Evolutionary conservation across 108 stramenopile genomes (phyloP).

Genomic region (Pseudonitzschia pungens): DNA sequence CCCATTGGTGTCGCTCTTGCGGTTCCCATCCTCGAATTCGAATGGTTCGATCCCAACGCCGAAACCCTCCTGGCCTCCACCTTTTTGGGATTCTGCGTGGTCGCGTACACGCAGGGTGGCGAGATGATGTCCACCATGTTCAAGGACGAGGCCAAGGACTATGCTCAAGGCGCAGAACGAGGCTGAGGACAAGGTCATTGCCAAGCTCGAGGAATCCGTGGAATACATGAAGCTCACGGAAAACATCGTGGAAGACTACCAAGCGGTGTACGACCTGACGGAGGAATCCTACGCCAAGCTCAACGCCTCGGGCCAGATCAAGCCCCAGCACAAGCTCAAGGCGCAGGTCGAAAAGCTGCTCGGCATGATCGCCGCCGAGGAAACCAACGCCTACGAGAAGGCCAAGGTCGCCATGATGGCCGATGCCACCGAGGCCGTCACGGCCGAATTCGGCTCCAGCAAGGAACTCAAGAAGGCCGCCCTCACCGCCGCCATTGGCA

Average conservation of each 20-base stretch:
- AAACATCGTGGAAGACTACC: constrained; percentile 71
- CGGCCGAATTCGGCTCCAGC: constrained; percentile 54
- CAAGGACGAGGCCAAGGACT: constrained; percentile 65
- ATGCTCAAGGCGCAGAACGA: constrained; percentile 79
- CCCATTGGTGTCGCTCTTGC: constrained; percentile 77
- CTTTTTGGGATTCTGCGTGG: constrained; percentile 79
- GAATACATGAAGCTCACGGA: constrained; percentile 74
- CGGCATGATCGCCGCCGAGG: constrained; percentile 72
- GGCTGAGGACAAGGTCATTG: constrained; percentile 79
- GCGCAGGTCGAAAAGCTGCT: constrained; percentile 75
- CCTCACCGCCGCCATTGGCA: constrained; percentile 64
- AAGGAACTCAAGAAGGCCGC: constrained; percentile 78
- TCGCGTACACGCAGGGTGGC: constrained; percentile 86
- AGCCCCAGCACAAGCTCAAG: constrained; percentile 86
- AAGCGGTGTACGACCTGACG: constrained; percentile 60
- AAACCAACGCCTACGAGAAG: constrained; percentile 69
- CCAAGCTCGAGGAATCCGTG: constrained; percentile 66
- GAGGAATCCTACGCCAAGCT: constrained; percentile 72
- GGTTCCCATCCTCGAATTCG: constrained; percentile 78
- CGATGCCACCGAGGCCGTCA: constrained; percentile 79
- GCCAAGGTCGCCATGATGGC: constrained; percentile 78
- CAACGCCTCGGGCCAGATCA: constrained; percentile 81
- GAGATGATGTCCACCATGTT: constrained; percentile 75
- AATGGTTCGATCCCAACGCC: constrained; percentile 82
- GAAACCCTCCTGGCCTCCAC: constrained; percentile 81